Evolutionary conservation across 345 rosid species (phyloP).

Genomic region (Xanthoceras sorbifolium): DNA sequence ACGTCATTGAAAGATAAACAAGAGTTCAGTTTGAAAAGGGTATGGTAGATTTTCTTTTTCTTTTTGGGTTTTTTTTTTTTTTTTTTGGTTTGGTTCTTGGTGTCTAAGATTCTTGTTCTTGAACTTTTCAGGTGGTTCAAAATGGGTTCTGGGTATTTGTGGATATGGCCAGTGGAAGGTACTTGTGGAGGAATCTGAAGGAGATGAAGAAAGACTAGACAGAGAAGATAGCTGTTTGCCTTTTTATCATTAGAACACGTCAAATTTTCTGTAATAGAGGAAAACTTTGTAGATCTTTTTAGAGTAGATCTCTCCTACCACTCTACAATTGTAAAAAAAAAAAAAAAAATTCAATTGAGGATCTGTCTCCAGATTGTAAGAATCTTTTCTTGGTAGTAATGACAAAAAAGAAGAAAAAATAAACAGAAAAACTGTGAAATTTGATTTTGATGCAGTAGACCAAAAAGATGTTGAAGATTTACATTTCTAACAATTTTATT

Average conservation of each 20-base stretch:
- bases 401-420: neutral
- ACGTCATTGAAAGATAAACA: slow-evolving; percentile 37
- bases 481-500: slow-evolving; percentile 13
- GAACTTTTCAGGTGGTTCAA: slow-evolving; percentile 47
- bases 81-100: neutral
- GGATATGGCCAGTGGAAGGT: slow-evolving; percentile 91
- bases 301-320: neutral
- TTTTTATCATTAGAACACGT: neutral
- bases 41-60: slow-evolving; percentile 23
- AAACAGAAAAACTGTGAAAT: neutral
- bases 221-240: slow-evolving; percentile 5
- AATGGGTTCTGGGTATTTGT: slow-evolving; percentile 82
- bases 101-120: slow-evolving; percentile 17
- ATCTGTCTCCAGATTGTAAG: neutral
- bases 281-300: neutral
- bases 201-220: slow-evolving; percentile 45
- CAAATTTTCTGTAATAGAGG: neutral
- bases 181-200: slow-evolving; percentile 75
- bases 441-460: neutral
- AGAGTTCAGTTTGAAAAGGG: slow-evolving; percentile 53
- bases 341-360: neutral
- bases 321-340: neutral
- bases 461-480: neutral
- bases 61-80: neutral
- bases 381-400: neutral